phyloP scores from a whole-genome alignment of 208 protist genomes.

The Acanthamoeba sp. region DNA sequence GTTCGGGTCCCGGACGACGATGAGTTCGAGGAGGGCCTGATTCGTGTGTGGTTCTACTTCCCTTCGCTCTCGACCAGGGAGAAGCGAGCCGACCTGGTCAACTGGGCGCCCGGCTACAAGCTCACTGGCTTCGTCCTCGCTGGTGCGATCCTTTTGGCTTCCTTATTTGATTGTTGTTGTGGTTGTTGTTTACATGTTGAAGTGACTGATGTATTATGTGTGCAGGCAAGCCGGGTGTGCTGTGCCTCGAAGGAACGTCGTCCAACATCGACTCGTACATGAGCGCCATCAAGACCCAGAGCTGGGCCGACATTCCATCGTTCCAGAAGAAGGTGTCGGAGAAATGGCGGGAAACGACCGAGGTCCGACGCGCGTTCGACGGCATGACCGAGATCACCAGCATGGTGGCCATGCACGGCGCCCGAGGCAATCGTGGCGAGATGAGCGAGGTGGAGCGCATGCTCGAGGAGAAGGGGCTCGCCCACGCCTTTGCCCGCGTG shows the following conservation, averaged over 20 bases:
- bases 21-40: neutral
- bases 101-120: constrained; percentile 19
- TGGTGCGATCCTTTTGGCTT: neutral
- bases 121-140: constrained; percentile 16
- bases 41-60: constrained; percentile 12
- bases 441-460: constrained; percentile 5
- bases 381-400: neutral
- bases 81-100: neutral
- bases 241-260: neutral
- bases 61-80: neutral
- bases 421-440: neutral
- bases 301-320: neutral
- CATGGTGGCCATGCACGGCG: neutral
- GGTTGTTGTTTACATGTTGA: neutral
- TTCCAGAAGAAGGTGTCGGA: constrained; percentile 16
- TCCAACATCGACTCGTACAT: constrained; percentile 23
- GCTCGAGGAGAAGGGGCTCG: neutral
- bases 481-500: neutral
- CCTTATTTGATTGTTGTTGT: neutral
- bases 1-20: neutral
- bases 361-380: neutral
- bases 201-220: neutral
- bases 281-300: constrained; percentile 9
- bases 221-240: neutral
- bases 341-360: neutral